Base-by-base conservation (phyloP, 2,329 filamentous ascomycete species). In the Apiospora sp. region DNA sequence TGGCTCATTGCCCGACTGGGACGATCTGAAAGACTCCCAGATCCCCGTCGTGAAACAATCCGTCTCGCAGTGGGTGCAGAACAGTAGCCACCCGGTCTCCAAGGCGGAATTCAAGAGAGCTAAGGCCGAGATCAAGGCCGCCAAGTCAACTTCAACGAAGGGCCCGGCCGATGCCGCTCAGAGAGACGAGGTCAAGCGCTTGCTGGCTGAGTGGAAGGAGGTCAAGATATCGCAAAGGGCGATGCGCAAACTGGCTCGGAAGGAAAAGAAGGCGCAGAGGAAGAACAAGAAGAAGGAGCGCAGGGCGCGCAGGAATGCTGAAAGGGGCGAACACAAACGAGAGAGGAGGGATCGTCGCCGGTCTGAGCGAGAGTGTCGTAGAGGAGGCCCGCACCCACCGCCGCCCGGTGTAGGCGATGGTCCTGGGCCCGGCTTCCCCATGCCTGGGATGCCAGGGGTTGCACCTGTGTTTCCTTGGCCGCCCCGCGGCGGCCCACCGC, bases 1-100 rank as follows among this genome's bases (percentile, higher is more conserved):
- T 71, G 88, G 86, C 48, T 89, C 87, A 2, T 85, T 91, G 0
- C 87, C 88, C 0, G 84, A 87, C 71, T 87, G 86, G 76, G 86
- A 89, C 72, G 84, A 87, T 58, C 81, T 91, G 2, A 79, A 78
- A 16, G 85, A 86, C 70, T 76, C 81, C 24, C 88, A 90, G 77
- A 81, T 90, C 1, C 84, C 87, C 1, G 73, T 86, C 0, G 84
- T 86, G 19, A 83, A 83, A 67, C 77, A 82, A 16, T 83, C 83
- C 4, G 81, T 91, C 22, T 75, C 82, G 30, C 78, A 82, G 10
- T 91, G 88, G 87, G 83, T 88, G 1, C 79, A 83, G 12, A 82
- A 85, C 49, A 87, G 88, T 0, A 84, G 88, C 0, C 82, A 87
- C 69, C 82, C 84, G 7, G 84, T 88, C 74, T 88, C 85, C 12